Base-by-base conservation (phyloP, 2,329 filamentous ascomycete genomes). In the Fusarium sp. region DNA sequence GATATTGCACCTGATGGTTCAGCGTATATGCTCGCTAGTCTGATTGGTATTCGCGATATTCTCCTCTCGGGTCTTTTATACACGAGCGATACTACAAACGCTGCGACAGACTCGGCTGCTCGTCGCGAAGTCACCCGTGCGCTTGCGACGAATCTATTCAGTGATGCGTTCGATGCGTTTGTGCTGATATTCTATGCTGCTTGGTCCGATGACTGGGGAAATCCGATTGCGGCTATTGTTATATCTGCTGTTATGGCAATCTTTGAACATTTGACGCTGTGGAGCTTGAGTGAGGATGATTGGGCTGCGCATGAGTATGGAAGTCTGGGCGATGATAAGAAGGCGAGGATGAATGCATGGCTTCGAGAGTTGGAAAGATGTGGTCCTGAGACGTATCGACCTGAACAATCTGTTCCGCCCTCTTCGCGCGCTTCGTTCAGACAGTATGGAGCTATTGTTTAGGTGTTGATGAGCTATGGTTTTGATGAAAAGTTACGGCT, bases 151-250 rank as follows among this genome's bases (percentile, higher is more conserved):
- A 79, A 75, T 44, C 71, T 81, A 9, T 75, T 80, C 27, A 79
- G 78, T 68, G 80, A 81, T 72, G 78, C 78, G 63, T 74, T 79
- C 46, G 79, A 81, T 71, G 77, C 80, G 10, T 80, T 79, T 33
- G 75, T 80, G 42, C 72, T 81, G 57, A 79, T 81, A 52, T 80
- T 81, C 57, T 79, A 78, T 25, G 79, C 78, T 22, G 79, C 79
- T 3, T 79, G 78, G 75, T 76, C 76, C 2, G 71, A 74, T 27
- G 74, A 76, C 53, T 79, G 78, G 76, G 71, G 75, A 7, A 77
- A 76, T 54, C 78, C 77, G 10, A 65, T 80, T 6, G 59, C 68
- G 6, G 79, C 76, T 25, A 80, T 81, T 17, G 65, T 75, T 25
- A 70, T 76, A 27, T 76, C 78, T 9, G 79, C 79, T 13, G 56